A percentile compares a stretch with the other conserved stretches of the same genome.
These are phyloP conservation scores for Panicum virgatum DNA, from an alignment of 202 grass and related monocot genomes.

Conservation along the genomic window DNA sequence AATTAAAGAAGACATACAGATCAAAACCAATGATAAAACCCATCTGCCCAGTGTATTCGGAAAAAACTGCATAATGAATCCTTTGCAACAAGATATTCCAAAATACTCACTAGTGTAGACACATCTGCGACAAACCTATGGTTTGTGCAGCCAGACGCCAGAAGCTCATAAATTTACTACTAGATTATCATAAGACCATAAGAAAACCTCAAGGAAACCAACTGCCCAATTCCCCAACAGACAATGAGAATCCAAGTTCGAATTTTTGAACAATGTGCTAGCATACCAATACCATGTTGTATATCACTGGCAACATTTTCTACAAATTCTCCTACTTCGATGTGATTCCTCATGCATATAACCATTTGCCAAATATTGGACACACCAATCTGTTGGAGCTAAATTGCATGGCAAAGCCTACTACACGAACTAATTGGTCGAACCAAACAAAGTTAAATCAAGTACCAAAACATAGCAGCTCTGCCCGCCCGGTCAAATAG, in stretches of 20 bases:
- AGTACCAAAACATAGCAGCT: background rate
- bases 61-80: background rate
- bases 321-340: background rate
- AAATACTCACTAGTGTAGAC: background rate
- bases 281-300: background rate
- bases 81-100: background rate
- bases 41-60: background rate
- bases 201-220: background rate
- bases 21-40: conserved; percentile 2
- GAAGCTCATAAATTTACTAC: conserved; percentile 28
- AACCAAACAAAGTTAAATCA: background rate
- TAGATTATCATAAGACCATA: background rate
- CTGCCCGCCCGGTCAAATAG: background rate
- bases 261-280: conserved; percentile 3
- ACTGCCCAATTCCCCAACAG: background rate
- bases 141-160: background rate
- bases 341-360: background rate
- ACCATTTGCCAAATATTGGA: background rate
- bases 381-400: background rate
- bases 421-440: background rate
- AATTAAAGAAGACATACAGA: background rate
- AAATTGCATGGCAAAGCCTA: conserved; percentile 4
- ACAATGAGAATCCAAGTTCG: background rate
- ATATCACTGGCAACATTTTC: background rate
- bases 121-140: background rate